Evolutionary conservation across 2,329 filamentous ascomycete genomes (phyloP), one percentile per base, ranked within the genome.

Genomic region (Akanthomyces lecanii): DNA sequence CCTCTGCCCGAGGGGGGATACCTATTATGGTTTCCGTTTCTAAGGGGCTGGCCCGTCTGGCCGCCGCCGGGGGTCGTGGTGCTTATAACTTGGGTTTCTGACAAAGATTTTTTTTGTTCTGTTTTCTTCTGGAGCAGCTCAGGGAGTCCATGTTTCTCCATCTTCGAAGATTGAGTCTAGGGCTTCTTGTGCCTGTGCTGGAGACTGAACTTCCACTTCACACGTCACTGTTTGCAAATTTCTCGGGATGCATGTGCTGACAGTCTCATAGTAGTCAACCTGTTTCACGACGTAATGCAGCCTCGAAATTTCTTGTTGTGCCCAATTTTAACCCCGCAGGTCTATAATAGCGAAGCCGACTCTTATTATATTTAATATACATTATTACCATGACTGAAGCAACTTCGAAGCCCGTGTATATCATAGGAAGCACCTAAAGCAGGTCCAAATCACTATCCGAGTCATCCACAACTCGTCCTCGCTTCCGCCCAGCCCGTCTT

Each of bases 31-130:
- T 42, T n/a, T 57, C 30, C 61, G 61, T 63, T 63, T 30, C 7
- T 63, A 63, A 62, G 63, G 69, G 63, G 66, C 63, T 63, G 70
- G 65, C 68, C 67, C 71, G 71, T 65, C 69, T 70, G 68, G 67
- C 67, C 68, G 57, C 53, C 64, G 74, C 72, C 71, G 74, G 69
- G 71, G 72, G 76, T 68, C 68, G 77, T 79, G 69, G 74, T 79
- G 77, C 77, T 79, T 79, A 76, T 77, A 79, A 73, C 69, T 66
- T 71, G 75, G 77, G 77, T 78, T 78, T 78, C 77, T 79, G 77
- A 79, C 66, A 68, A 71, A 75, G 70, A 71, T 71, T 63, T 61
- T 65, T 36, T 33, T 42, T 42, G 4, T 47, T 51, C 3, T 23
- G n/a, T 42, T n/a, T 54, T 45, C 2, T 62, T 14, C 8, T 50